phyloP scores from a whole-genome alignment of 2,329 filamentous ascomycete genomes.

The Apiospora marii region DNA sequence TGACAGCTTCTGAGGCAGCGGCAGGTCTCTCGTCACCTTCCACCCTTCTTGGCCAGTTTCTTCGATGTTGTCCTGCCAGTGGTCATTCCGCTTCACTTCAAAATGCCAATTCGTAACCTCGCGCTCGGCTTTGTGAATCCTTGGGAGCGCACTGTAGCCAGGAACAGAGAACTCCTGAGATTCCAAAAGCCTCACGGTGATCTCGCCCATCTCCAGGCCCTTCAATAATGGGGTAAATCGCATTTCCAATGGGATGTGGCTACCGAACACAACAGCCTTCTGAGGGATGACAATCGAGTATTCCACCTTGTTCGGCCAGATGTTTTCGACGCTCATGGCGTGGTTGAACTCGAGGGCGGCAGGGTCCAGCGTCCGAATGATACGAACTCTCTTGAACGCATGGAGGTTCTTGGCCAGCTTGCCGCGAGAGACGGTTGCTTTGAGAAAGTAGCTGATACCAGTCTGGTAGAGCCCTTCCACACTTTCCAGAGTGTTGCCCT shows the following conservation, averaged over 20 bases:
- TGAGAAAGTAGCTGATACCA: slow-evolving; percentile 88
- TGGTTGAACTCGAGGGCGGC: slow-evolving; percentile 81
- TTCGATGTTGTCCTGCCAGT: slow-evolving; percentile 74
- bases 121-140: slow-evolving; percentile 69
- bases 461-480: slow-evolving; percentile 88
- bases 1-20: slow-evolving; percentile 82
- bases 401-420: slow-evolving; percentile 89
- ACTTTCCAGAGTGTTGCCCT: slow-evolving; percentile 80
- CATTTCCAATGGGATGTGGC: slow-evolving; percentile 84
- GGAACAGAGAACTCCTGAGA: slow-evolving; percentile 71
- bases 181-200: slow-evolving; percentile 83
- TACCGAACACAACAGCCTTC: slow-evolving; percentile 94
- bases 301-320: slow-evolving; percentile 97
- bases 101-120: slow-evolving; percentile 69
- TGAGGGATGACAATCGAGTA: slow-evolving; percentile 94
- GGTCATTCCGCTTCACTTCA: slow-evolving; percentile 61
- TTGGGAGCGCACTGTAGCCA: slow-evolving; percentile 53
- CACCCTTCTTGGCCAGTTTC: slow-evolving; percentile 73
- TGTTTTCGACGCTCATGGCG: slow-evolving; percentile 94
- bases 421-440: slow-evolving; percentile 85
- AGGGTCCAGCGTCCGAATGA: slow-evolving; percentile 79
- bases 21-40: slow-evolving; percentile 66
- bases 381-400: slow-evolving; percentile 78
- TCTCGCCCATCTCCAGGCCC: slow-evolving; percentile 83
- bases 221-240: slow-evolving; percentile 88